Percentiles rank a stretch among this genome's conserved stretches.
Evolutionary conservation across 1,284 basidiomycete species (phyloP).

Genomic region (Sporisorium reilianum): DNA sequence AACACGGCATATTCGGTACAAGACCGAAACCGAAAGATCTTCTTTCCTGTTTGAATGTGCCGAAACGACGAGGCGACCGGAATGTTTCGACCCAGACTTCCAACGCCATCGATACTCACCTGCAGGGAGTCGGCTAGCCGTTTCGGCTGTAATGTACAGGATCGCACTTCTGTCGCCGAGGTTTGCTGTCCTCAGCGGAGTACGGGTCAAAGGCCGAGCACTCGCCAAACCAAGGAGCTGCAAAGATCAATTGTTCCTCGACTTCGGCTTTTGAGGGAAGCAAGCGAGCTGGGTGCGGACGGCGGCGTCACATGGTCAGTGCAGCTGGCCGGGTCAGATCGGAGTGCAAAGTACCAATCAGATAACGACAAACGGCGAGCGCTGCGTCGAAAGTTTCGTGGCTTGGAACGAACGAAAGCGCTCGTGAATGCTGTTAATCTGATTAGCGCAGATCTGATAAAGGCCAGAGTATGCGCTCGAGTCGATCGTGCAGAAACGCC

Average conservation of each 20-base stretch:
- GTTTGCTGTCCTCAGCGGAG: too few species aligned
- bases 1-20: too few species aligned
- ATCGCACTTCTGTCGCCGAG: background rate
- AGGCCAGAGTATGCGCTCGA: background rate
- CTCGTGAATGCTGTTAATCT: background rate
- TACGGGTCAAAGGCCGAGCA: too few species aligned
- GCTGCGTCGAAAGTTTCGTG: background rate
- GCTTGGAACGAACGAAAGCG: background rate
- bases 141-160: background rate
- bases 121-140: background rate
- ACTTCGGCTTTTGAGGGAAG: too few species aligned
- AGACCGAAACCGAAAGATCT: too few species aligned
- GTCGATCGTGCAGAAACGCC: background rate
- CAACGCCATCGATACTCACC: background rate
- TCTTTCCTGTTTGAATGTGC: too few species aligned
- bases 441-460: constrained; percentile 16
- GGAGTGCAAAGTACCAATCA: constrained; percentile 3
- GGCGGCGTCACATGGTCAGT: background rate
- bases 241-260: too few species aligned
- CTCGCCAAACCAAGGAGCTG: too few species aligned
- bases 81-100: too few species aligned
- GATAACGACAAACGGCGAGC: background rate
- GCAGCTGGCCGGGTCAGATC: background rate
- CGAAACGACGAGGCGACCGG: too few species aligned
- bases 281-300: too few species aligned